These are phyloP conservation scores for Rutstroemia sp. DNA, from an alignment of 2,329 filamentous ascomycete species.

Conservation along the genomic window DNA sequence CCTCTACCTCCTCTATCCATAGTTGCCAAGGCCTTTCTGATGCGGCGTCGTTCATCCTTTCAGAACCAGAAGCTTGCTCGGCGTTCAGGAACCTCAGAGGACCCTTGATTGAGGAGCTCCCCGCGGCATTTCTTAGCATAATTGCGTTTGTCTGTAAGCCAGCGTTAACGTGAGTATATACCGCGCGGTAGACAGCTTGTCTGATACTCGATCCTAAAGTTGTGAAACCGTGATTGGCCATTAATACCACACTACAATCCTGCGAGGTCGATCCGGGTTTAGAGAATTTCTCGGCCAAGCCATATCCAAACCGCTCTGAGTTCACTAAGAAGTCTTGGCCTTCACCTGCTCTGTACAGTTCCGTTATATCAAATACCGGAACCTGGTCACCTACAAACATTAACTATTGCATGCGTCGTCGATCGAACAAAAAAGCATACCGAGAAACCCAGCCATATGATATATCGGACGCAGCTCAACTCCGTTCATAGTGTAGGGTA, in stretches of 20 bases:
- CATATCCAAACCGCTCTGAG: slow-evolving; percentile 28
- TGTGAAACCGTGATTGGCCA: slow-evolving; percentile 40
- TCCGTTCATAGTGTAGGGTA: slow-evolving; percentile 36
- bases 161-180: slow-evolving; percentile 39
- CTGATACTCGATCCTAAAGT: slow-evolving; percentile 32
- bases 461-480: slow-evolving; percentile 34
- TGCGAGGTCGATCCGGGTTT: slow-evolving; percentile 13
- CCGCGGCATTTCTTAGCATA: slow-evolving; percentile 14
- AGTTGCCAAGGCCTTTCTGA: slow-evolving; percentile 27
- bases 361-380: slow-evolving; percentile 30
- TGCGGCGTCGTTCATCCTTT: slow-evolving; percentile 25
- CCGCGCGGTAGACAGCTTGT: slow-evolving; percentile 34
- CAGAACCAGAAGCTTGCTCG: slow-evolving; percentile 19
- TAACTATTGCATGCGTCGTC: background rate
- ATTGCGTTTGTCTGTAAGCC: slow-evolving; percentile 35
- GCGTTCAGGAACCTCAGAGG: slow-evolving; percentile 12
- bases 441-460: slow-evolving; percentile 39
- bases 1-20: slow-evolving; percentile 28
- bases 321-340: slow-evolving; percentile 34
- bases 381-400: slow-evolving; percentile 17
- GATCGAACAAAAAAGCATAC: slow-evolving; percentile 14
- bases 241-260: slow-evolving; percentile 34
- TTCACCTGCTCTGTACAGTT: slow-evolving; percentile 24
- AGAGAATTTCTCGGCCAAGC: slow-evolving; percentile 31
- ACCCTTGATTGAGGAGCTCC: background rate